phyloP scores from a whole-genome alignment of 2,329 filamentous ascomycete genomes.

The Tothia fuscella region DNA sequence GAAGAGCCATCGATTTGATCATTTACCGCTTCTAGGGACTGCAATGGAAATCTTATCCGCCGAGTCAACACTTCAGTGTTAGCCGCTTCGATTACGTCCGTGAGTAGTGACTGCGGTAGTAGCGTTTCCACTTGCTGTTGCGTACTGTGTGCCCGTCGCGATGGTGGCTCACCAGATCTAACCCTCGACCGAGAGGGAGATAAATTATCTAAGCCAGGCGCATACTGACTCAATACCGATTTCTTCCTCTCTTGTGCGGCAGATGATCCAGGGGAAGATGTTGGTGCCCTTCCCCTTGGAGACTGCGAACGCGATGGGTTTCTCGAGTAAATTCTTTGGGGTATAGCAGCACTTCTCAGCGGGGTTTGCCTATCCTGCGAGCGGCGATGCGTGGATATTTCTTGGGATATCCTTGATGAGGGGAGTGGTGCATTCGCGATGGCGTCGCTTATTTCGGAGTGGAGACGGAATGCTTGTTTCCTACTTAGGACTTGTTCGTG shows the following conservation, averaged over 20 bases:
- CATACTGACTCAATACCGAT: slow-evolving; percentile 4
- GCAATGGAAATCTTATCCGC: slow-evolving; percentile 22
- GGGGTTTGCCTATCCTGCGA: not conserved
- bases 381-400: not conserved
- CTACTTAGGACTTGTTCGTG: slow-evolving; percentile 36
- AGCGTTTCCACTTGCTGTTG: not conserved
- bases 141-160: not conserved
- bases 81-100: slow-evolving; percentile 9
- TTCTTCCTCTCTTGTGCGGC: too few species aligned
- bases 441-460: slow-evolving; percentile 32
- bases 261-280: slow-evolving; percentile 2
- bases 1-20: not conserved
- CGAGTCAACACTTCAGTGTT: slow-evolving; percentile 23
- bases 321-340: slow-evolving; percentile 5
- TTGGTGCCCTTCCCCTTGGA: slow-evolving; percentile 23
- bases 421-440: slow-evolving; percentile 19
- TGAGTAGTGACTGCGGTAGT: slow-evolving; percentile 3
- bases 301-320: slow-evolving; percentile 24
- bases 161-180: not conserved
- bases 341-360: slow-evolving; percentile 1
- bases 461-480: slow-evolving; percentile 37
- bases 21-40: not conserved
- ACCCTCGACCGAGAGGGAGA: slow-evolving; percentile 2
- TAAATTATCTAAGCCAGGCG: slow-evolving; percentile 3
- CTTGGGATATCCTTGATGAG: not conserved